Evolutionary conservation across 2,329 filamentous ascomycete species (phyloP).

Genomic region (Monosporascus sp.): DNA sequence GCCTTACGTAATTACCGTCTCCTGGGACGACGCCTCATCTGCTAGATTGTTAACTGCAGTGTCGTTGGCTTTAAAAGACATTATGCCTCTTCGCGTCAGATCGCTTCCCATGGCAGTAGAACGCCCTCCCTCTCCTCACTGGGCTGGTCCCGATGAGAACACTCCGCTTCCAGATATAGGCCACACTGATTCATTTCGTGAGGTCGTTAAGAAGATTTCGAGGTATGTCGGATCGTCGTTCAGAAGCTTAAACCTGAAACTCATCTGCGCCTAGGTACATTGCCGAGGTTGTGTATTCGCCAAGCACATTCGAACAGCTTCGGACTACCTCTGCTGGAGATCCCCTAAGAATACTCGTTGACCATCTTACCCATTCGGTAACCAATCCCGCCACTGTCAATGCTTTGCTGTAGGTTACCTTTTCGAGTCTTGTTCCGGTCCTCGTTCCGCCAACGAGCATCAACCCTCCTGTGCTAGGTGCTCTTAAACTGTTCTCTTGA

Average conservation of each 20-base stretch:
- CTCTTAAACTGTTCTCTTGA: too few relatives aligned
- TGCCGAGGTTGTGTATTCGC: slow-evolving; percentile 55
- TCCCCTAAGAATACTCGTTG: slow-evolving; percentile 54
- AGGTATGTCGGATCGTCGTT: slow-evolving; percentile 36
- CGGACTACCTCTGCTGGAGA: slow-evolving; percentile 60
- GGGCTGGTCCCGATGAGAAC: slow-evolving; percentile 20
- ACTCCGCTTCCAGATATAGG: slow-evolving; percentile 50
- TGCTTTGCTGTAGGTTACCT: slow-evolving; percentile 60
- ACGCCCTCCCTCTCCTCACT: slow-evolving; percentile 32
- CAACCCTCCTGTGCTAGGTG: not conserved
- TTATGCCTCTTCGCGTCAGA: slow-evolving; percentile 38
- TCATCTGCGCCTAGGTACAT: slow-evolving; percentile 48
- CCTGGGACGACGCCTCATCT: not conserved
- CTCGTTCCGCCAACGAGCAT: not conserved
- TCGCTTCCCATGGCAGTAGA: slow-evolving; percentile 27
- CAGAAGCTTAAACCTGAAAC: not conserved
- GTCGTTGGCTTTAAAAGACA: not conserved
- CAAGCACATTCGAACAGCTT: slow-evolving; percentile 70
- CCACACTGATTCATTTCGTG: slow-evolving; percentile 56
- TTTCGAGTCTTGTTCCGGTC: not conserved
- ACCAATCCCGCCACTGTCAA: slow-evolving; percentile 68
- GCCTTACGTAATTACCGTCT: not conserved
- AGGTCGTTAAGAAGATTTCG: slow-evolving; percentile 63
- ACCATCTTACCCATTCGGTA: slow-evolving; percentile 58
- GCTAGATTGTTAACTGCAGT: not conserved